Percentiles rank a stretch among this genome's conserved stretches.
Evolutionary conservation across 768 basidiomycete genomes (phyloP).

Genomic region (Coprinopsis cinerea): DNA sequence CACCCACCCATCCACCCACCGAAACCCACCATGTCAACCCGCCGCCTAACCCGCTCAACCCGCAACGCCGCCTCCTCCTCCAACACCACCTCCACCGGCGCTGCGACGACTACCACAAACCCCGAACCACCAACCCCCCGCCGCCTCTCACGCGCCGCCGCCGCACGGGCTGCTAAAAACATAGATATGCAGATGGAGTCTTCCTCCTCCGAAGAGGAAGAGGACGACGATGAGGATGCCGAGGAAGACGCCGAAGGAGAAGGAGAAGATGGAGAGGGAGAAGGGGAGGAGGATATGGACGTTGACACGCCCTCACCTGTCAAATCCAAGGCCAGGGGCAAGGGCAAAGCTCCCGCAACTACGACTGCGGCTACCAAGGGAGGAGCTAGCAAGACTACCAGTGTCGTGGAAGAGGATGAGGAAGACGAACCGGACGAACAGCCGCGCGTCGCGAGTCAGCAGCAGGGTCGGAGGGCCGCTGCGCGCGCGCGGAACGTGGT

Average conservation of each 20-base stretch:
- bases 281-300: conserved; percentile 28
- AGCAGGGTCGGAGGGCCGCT: neutral
- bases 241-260: conserved; percentile 32
- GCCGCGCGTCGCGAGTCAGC: neutral
- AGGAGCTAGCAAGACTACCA: too few relatives aligned
- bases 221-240: conserved; percentile 22
- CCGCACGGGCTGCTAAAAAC: conserved; percentile 8
- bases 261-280: conserved; percentile 25
- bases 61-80: too few relatives aligned
- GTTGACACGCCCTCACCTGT: conserved; percentile 6
- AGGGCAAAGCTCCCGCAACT: too few relatives aligned
- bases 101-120: too few relatives aligned
- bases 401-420: conserved; percentile 32
- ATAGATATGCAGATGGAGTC: conserved; percentile 30
- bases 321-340: neutral
- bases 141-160: conserved; percentile 8
- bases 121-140: neutral
- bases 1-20: too few relatives aligned
- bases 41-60: too few relatives aligned
- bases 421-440: neutral
- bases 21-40: too few relatives aligned
- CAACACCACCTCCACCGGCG: too few relatives aligned
- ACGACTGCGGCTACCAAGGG: too few relatives aligned
- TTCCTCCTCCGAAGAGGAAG: conserved; percentile 32
- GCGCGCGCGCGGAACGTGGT: neutral